A percentile compares a stretch with the other conserved stretches of the same genome.
These are phyloP conservation scores for Plasmodium blacklocki DNA, from an alignment of 169 alveolate species.

Conservation along the genomic window DNA sequence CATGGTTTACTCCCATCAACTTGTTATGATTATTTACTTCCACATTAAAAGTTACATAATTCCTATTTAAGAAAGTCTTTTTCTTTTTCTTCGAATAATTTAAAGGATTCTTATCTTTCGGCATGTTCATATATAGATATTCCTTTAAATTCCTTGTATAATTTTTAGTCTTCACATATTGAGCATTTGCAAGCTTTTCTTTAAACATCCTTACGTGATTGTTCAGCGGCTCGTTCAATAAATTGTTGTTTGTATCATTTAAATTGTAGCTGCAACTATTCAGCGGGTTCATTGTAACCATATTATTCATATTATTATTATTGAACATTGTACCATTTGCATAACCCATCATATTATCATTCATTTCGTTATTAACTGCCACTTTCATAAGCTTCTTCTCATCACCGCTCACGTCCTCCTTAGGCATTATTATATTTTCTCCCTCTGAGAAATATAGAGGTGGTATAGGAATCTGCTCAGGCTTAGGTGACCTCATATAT, in stretches of 20 bases:
- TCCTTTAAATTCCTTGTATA: constrained; percentile 15
- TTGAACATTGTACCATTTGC: not conserved
- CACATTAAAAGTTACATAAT: constrained; percentile 7
- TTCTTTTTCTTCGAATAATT: constrained; percentile 46
- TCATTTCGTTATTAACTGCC: not conserved
- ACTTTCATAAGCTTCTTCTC: not conserved
- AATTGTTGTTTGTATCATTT: too few relatives aligned
- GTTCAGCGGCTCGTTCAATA: too few relatives aligned
- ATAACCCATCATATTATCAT: not conserved
- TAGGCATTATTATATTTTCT: not conserved
- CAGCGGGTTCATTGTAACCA: too few relatives aligned
- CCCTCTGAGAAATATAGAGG: constrained; percentile 39
- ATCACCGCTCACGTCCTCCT: not conserved
- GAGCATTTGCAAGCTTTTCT: constrained; percentile 1
- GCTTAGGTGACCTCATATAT: constrained; percentile 70
- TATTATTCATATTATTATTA: not conserved
- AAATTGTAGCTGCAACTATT: too few relatives aligned
- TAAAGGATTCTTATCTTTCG: constrained; percentile 1
- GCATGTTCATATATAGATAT: not conserved
- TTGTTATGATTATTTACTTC: constrained; percentile 1
- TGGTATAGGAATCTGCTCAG: constrained; percentile 64
- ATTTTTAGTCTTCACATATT: not conserved
- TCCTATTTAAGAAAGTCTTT: constrained; percentile 26
- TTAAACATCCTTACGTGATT: not conserved
- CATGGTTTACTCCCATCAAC: constrained; percentile 1